Conservation (phyloP, 768 basidiomycete genomes). For the Lentinula boryana region DNA sequence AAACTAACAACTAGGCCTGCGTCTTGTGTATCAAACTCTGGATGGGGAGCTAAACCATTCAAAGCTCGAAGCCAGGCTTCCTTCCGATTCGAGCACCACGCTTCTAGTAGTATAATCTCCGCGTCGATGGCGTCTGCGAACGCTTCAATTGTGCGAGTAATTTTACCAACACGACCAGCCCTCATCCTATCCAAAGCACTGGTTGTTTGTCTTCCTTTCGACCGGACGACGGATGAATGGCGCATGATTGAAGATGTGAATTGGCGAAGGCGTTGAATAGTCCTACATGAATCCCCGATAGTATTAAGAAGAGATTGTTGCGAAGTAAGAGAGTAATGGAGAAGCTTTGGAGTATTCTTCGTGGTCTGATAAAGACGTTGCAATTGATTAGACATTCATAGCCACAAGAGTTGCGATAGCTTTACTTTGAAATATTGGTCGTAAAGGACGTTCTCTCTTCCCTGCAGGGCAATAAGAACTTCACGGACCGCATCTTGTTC, state of each 20-base stretch:
- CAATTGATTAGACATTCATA: neutral
- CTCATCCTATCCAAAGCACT: neutral
- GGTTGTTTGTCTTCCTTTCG: neutral
- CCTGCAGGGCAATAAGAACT: conserved; percentile 70
- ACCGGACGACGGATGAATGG: neutral
- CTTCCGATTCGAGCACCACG: conserved; percentile 69
- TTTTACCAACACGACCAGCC: conserved; percentile 2
- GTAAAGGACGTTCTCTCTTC: conserved; percentile 56
- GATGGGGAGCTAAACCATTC: conserved; percentile 32
- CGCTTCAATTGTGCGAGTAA: conserved; percentile 69
- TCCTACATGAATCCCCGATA: conserved; percentile 56
- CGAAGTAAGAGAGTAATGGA: conserved; percentile 62
- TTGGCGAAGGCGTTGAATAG: conserved; percentile 53
- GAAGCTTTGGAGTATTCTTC: conserved; percentile 48
- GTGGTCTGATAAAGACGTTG: conserved; percentile 31
- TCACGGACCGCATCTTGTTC: conserved; percentile 78
- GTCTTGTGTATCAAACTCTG: conserved; percentile 4
- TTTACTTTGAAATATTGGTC: conserved; percentile 26
- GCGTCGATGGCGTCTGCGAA: conserved; percentile 70
- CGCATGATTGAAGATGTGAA: conserved; percentile 27
- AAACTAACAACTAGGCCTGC: conserved; percentile 55
- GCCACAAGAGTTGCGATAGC: neutral
- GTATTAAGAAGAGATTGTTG: conserved; percentile 59
- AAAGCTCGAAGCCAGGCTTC: conserved; percentile 58
- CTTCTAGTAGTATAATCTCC: conserved; percentile 52